Evolutionary conservation across 1,284 basidiomycete species (phyloP).

Genomic region (Schizophyllum amplum): DNA sequence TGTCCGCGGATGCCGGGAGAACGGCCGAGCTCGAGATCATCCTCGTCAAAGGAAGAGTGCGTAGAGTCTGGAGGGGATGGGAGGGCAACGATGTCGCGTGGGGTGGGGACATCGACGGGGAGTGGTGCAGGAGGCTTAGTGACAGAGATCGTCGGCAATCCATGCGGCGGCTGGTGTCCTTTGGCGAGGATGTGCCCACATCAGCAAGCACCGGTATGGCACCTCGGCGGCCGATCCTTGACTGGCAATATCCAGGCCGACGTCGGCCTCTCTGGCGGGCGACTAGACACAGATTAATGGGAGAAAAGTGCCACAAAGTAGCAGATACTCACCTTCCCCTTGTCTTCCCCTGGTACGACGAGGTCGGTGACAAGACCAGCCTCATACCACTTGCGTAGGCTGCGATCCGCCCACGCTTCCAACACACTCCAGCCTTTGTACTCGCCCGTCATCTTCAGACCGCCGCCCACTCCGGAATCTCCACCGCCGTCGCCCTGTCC

Average conservation of each 20-base stretch:
- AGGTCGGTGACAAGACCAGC: conserved; percentile 57
- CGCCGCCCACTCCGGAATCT: conserved; percentile 57
- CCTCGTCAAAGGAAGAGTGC: conserved; percentile 34
- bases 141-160: conserved; percentile 48
- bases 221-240: conserved; percentile 36
- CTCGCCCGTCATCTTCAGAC: conserved; percentile 67
- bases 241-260: conserved; percentile 31
- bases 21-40: conserved; percentile 57
- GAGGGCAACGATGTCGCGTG: conserved; percentile 43
- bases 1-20: conserved; percentile 33
- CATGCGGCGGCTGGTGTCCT: conserved; percentile 19
- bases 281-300: conserved; percentile 13
- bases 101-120: conserved; percentile 57
- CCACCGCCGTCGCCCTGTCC: conserved; percentile 69
- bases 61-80: conserved; percentile 37
- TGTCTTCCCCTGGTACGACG: conserved; percentile 27
- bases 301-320: conserved; percentile 7
- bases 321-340: conserved; percentile 38
- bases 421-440: conserved; percentile 87
- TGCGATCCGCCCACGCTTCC: conserved; percentile 86
- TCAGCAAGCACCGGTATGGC: conserved; percentile 43
- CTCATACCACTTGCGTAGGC: conserved; percentile 78
- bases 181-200: conserved; percentile 23
- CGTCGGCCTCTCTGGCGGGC: conserved; percentile 20
- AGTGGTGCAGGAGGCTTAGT: conserved; percentile 57